A percentile compares a stretch with the other conserved stretches of the same genome.
phyloP scores from a whole-genome alignment of 805 yeast species.

The Ascoidea asiatica region DNA sequence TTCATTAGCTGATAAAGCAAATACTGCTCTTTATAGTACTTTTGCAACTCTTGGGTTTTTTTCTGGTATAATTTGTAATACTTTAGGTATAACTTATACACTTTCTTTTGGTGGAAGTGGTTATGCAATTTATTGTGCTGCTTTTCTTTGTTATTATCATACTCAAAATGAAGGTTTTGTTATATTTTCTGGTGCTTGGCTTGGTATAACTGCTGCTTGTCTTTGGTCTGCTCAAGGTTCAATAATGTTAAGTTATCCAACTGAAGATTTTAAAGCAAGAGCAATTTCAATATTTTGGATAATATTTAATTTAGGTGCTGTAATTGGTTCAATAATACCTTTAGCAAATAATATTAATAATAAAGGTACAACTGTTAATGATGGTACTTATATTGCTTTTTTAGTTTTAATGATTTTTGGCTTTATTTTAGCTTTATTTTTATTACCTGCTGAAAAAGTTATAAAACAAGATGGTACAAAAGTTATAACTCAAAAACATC shows the following conservation, averaged over 20 bases:
- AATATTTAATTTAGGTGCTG: constrained; percentile 49
- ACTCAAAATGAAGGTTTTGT: constrained; percentile 35
- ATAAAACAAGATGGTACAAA: constrained; percentile 34
- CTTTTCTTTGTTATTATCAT: constrained; percentile 34
- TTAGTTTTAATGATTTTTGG: constrained; percentile 37
- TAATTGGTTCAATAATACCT: constrained; percentile 46
- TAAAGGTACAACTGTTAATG: constrained; percentile 21
- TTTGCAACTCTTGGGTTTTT: constrained; percentile 47
- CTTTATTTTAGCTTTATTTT: constrained; percentile 25
- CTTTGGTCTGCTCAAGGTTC: constrained; percentile 51
- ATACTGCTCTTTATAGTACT: constrained; percentile 38
- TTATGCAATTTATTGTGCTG: constrained; percentile 38
- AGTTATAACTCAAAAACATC: constrained; percentile 30
- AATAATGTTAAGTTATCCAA: constrained; percentile 42
- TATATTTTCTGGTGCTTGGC: constrained; percentile 41
- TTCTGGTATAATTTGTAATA: constrained; percentile 40
- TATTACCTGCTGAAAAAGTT: constrained; percentile 38
- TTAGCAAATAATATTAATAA: constrained; percentile 35
- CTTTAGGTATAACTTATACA: constrained; percentile 29
- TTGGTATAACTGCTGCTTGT: constrained; percentile 41
- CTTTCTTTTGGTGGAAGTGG: constrained; percentile 42
- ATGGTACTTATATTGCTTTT: constrained; percentile 42
- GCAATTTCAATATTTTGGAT: constrained; percentile 46
- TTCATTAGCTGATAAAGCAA: constrained; percentile 31
- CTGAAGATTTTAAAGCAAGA: constrained; percentile 37